These are phyloP conservation scores for Ustilago hordei DNA, from an alignment of 1,284 basidiomycete species.

Conservation along the genomic window DNA sequence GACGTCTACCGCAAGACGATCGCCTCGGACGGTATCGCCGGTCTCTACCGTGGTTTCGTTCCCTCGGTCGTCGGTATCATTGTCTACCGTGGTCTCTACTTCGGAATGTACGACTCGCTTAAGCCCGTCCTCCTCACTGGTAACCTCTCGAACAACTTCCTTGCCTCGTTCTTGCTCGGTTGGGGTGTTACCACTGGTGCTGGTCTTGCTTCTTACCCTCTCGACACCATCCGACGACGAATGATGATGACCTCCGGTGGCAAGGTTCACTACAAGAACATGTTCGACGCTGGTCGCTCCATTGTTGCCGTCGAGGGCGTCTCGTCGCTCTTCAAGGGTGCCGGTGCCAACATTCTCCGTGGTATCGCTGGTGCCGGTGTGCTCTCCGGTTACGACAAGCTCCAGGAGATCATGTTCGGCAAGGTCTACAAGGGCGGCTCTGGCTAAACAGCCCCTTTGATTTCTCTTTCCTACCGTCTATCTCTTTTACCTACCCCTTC, in stretches of 20 bases:
- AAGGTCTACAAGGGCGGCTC: constrained; percentile 69
- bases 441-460: constrained; percentile 38
- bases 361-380: constrained; percentile 98
- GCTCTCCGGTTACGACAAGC: constrained; percentile 84
- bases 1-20: constrained; percentile 70
- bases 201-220: constrained; percentile 70
- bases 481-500: constrained; percentile 16
- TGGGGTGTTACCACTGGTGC: constrained; percentile 70
- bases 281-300: constrained; percentile 79
- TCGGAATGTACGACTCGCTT: constrained; percentile 70
- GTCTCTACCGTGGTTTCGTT: constrained; percentile 70
- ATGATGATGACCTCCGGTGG: constrained; percentile 70
- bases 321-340: constrained; percentile 78
- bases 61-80: constrained; percentile 70
- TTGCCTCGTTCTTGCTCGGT: constrained; percentile 69
- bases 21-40: constrained; percentile 68
- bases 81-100: constrained; percentile 70
- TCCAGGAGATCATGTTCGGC: constrained; percentile 75
- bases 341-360: constrained; percentile 97
- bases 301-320: constrained; percentile 85
- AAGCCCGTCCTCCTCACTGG: constrained; percentile 69
- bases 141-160: constrained; percentile 67
- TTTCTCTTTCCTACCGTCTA: neutral
- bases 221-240: constrained; percentile 70
- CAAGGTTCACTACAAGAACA: constrained; percentile 71